Conservation (phyloP, 2,329 filamentous ascomycete genomes). For the Microascus cirrosus region DNA sequence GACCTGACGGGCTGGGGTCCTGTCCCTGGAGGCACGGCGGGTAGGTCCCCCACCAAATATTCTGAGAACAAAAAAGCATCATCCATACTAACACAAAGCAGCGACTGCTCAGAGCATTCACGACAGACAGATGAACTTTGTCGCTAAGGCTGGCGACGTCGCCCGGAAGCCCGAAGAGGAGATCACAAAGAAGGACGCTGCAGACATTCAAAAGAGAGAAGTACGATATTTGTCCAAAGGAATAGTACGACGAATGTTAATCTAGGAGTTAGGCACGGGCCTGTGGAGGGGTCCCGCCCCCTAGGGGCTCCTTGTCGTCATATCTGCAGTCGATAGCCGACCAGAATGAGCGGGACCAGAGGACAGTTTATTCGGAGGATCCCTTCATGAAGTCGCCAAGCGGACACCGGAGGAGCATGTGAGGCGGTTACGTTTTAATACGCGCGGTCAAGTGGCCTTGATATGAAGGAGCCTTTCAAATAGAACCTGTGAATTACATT, state of each 20-base stretch:
- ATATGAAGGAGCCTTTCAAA: no score
- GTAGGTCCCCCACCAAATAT: neutral
- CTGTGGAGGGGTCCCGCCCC: neutral
- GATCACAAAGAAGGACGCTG: conserved; percentile 19
- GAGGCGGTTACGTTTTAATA: neutral
- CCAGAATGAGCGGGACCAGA: conserved; percentile 11
- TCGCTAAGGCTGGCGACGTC: conserved; percentile 16
- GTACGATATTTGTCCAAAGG: conserved; percentile 7
- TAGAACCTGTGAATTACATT: no score
- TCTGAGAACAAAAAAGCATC: neutral
- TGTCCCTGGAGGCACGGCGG: conserved; percentile 18
- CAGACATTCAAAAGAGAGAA: conserved; percentile 15
- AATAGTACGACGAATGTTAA: neutral
- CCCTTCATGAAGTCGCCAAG: neutral
- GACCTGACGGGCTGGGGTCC: conserved; percentile 17
- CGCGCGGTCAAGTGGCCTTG: no score
- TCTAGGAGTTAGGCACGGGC: neutral
- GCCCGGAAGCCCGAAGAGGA: conserved; percentile 14
- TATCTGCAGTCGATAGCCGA: conserved; percentile 16
- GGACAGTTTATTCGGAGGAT: neutral
- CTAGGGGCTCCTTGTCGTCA: conserved; percentile 15
- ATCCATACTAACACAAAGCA: neutral
- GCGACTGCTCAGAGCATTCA: conserved; percentile 20
- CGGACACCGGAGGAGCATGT: neutral
- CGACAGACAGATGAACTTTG: conserved; percentile 20